These are phyloP conservation scores for Nakaseomyces uthaithaninus DNA, from an alignment of 1,139 yeast species.

Conservation along the genomic window DNA sequence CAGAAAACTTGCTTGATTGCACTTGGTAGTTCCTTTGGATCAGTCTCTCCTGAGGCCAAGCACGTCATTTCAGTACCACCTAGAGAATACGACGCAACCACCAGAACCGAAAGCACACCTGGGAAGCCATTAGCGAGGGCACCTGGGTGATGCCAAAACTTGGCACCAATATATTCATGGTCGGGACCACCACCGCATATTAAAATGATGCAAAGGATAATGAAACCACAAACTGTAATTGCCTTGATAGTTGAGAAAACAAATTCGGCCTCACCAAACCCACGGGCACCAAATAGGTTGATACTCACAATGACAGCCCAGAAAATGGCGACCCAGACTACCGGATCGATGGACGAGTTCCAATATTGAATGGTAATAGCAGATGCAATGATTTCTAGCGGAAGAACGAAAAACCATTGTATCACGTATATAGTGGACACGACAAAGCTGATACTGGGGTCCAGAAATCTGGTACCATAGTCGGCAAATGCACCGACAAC, in stretches of 20 bases:
- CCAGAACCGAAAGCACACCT: constrained; percentile 74
- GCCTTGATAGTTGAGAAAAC: constrained; percentile 52
- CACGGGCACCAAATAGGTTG: constrained; percentile 57
- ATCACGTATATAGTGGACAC: constrained; percentile 66
- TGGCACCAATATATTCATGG: constrained; percentile 50
- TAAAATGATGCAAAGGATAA: constrained; percentile 58
- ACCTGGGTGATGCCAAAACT: constrained; percentile 57
- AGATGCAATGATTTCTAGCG: constrained; percentile 65
- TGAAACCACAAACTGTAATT: constrained; percentile 55
- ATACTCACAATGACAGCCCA: constrained; percentile 47
- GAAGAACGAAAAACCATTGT: constrained; percentile 62
- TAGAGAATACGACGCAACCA: constrained; percentile 75
- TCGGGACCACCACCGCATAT: constrained; percentile 62
- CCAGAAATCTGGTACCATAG: constrained; percentile 56
- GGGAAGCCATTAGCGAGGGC: constrained; percentile 64
- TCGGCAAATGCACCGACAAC: constrained; percentile 66
- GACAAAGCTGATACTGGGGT: constrained; percentile 67
- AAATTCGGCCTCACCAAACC: constrained; percentile 64
- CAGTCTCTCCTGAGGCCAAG: constrained; percentile 73
- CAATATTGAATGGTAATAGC: constrained; percentile 60
- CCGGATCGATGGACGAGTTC: constrained; percentile 31
- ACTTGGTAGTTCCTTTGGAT: constrained; percentile 60
- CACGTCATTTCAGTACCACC: constrained; percentile 80
- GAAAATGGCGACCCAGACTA: constrained; percentile 45
- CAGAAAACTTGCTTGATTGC: constrained; percentile 69